Conservation (phyloP, 768 basidiomycete species). For the Leccinum subtestaceum region DNA sequence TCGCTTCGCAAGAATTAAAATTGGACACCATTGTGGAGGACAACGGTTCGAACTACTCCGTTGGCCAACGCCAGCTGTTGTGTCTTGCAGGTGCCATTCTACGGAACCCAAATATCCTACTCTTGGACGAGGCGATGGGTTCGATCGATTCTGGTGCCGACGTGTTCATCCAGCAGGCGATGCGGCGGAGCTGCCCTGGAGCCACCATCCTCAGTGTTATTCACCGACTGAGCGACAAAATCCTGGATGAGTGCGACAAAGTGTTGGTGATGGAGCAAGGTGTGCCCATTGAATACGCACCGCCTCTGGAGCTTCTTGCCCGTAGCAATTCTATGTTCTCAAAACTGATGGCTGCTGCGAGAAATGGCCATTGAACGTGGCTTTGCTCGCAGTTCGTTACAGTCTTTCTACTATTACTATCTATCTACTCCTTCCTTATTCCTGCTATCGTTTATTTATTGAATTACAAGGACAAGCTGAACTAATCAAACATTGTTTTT, state of each 20-base stretch:
- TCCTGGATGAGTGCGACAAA: conserved; percentile 30
- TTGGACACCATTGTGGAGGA: conserved; percentile 72
- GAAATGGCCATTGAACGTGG: conserved; percentile 11
- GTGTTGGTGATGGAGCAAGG: conserved; percentile 40
- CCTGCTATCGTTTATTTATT: background rate
- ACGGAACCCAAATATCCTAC: conserved; percentile 30
- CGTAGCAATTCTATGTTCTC: conserved; percentile 28
- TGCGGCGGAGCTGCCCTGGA: conserved; percentile 29
- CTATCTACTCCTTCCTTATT: too few species aligned
- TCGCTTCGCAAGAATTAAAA: conserved; percentile 73
- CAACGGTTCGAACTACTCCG: conserved; percentile 75
- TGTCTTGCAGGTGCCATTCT: conserved; percentile 44
- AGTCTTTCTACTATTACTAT: background rate
- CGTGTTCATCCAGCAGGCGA: conserved; percentile 56
- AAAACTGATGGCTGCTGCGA: conserved; percentile 26
- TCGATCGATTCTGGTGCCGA: conserved; percentile 84
- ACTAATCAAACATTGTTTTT: background rate
- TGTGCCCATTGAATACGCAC: conserved; percentile 26
- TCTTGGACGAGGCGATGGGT: conserved; percentile 41
- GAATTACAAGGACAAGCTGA: background rate
- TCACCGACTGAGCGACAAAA: conserved; percentile 30
- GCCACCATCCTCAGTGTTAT: conserved; percentile 32
- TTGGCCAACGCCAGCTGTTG: conserved; percentile 87
- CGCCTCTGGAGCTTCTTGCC: conserved; percentile 22
- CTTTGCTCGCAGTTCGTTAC: background rate